Evolutionary conservation across 2,329 filamentous ascomycete species (phyloP), one percentile per base, ranked within the genome.

Genomic region (Ophiocordyceps australis): DNA sequence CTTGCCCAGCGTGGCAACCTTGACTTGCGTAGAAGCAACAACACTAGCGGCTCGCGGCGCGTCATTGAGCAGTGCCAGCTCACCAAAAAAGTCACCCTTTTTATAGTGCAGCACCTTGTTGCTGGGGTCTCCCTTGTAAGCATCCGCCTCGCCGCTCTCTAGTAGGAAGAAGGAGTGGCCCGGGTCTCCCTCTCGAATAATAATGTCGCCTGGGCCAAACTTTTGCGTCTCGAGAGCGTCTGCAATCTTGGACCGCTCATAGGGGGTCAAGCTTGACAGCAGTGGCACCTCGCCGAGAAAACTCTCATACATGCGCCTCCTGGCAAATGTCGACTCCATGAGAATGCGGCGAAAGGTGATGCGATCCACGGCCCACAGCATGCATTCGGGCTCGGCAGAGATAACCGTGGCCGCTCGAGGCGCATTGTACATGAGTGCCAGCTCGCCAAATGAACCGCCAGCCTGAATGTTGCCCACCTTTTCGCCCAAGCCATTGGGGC

Each of bases 351-450:
- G 82, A 65, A 98, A 98, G 8, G 89, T 98, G 34, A 94, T 66
- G 27, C 89, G 81, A 47, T 98, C 89, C 26, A 98, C 63, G 13
- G 83, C 83, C 89, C 89, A 98, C 8, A 98, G 65, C 4, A 77
- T 85, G 42, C 78, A 85, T 18, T 66, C 57, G 4, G 74, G 49
- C 41, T 91, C 80, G 9, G 76, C 73, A 17, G 81, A 92, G 32
- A 91, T 68, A 32, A 98, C 81, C 0, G 89, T 95, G 4, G 89
- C 89, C 22, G 89, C 89, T 43, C 89, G 81, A 15, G 89, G 89
- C 14, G 89, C 83, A 43, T 95, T 94, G 59, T 98, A 95, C 89
- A 98, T 95, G 41, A 98, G 63, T 9, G 89, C 89, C 29, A 98
- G 64, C 56, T 98, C 89, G 40, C 89, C 89, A 50, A 98, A 98